Evolutionary conservation across 2,329 filamentous ascomycete species (phyloP), one percentile per base, ranked within the genome.

Genomic region (Cordyceps cicadae): DNA sequence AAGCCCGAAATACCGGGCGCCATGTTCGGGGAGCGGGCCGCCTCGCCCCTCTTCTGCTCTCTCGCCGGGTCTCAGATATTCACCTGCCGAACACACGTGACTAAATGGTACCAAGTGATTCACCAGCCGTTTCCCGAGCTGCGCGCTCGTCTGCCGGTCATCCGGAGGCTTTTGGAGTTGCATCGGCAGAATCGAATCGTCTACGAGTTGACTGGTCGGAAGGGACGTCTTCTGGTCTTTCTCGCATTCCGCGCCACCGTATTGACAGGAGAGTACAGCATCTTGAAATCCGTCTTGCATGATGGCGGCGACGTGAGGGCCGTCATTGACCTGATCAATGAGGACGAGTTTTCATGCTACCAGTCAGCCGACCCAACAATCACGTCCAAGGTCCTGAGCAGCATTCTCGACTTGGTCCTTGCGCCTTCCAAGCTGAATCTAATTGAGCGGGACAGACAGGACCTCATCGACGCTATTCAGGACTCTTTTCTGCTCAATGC

Each of bases 31-130:
- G 45, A 32, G 46, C 1, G 67, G 71, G 14, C 54, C 64, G 7
- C 61, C 70, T 8, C 73, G 71, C 70, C 74, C 14, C 59, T 74
- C 3, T 72, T 69, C 52, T 75, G 73, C 46, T 69, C 73, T 7
- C 64, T 76, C 2, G 63, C 72, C 3, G 74, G 74, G 1, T 66
- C 67, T 5, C 63, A 66, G 29, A 69, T 70, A 2, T 63, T 69
- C 54, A 57, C 48, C 8, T 60, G 58, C 51, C 24, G 50, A 21
- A 54, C 45, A 24, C 49, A 51, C 14, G 32, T 34, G 51, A 32
- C 49, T 21, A 50, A 60, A 3, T 71, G 62, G 70, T 51, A 39
- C 29, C 59, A 59, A 15, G 45, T 69, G 0, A 63, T 71, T 12
- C 48, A 63, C 17, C 48, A 49, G 1, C 39, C 54, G 1, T 50